Conservation (phyloP, 2,329 filamentous ascomycete species). For the Endoconidiophora laricicola region DNA sequence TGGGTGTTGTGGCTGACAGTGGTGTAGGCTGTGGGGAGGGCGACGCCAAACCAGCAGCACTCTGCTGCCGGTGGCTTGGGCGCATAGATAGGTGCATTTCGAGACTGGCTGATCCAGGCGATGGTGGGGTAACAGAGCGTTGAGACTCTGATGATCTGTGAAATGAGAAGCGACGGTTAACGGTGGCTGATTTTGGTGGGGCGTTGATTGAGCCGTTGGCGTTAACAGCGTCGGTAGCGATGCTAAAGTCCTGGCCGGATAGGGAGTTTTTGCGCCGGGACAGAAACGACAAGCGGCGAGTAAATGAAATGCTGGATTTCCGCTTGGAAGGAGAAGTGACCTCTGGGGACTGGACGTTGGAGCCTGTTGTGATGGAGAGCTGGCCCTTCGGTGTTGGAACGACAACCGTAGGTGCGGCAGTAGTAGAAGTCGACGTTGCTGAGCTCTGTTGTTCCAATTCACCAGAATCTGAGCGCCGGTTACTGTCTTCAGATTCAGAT, state of each 20-base stretch:
- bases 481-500: slow-evolving; percentile 5
- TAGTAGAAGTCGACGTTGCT: slow-evolving; percentile 7
- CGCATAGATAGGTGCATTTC: slow-evolving; percentile 25
- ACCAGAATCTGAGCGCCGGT: slow-evolving; percentile 4
- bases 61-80: slow-evolving; percentile 20
- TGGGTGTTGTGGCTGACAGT: slow-evolving; percentile 24
- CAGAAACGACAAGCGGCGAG: slow-evolving; percentile 3
- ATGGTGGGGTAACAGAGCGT: slow-evolving; percentile 33
- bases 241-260: background rate
- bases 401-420: background rate
- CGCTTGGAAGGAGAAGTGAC: slow-evolving; percentile 1
- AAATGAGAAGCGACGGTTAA: slow-evolving; percentile 29
- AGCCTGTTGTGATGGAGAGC: background rate
- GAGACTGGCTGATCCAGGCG: slow-evolving; percentile 27
- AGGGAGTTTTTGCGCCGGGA: background rate
- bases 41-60: background rate
- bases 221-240: background rate
- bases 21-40: background rate
- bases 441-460: slow-evolving; percentile 10
- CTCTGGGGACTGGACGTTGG: background rate
- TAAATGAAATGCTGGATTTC: slow-evolving; percentile 1
- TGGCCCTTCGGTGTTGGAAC: slow-evolving; percentile 1
- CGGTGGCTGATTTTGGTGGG: slow-evolving; percentile 1
- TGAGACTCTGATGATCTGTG: slow-evolving; percentile 29
- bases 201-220: background rate